Base-by-base conservation (phyloP, 768 basidiomycete species). In the Postia placenta region DNA sequence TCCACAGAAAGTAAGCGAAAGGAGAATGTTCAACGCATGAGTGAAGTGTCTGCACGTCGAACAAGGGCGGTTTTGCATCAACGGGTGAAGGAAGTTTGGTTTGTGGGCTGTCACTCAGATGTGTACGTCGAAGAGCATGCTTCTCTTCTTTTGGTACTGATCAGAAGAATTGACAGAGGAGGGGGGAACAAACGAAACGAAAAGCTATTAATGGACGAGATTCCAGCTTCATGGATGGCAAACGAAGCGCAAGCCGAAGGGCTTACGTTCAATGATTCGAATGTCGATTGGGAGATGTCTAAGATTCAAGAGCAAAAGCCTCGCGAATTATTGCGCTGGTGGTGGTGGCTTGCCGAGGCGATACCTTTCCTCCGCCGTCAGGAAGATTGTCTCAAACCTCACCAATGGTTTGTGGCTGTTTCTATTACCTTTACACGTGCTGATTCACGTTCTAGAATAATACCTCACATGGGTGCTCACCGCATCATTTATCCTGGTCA, bases 81-180 rank as follows among this genome's bases (percentile, higher is more conserved):
- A n/a, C 39, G 48, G 19, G 27, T 42, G 7, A 54, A 50, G 23
- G 48, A 53, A 35, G 37, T 40, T 35, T 33, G 48, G 47, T 60
- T 36, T 22, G 47, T 27, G 23, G 49, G 51, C 14, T 5, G 30
- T 6, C 42, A 52, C 41, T 52, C 51, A 2, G 51, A 52, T 28
- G 47, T 52, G 51, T 52, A 35, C 23, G 47, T 23, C 44, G 26
- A 15, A 3, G 17, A 14, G n/a, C 19, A 5, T 4, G 19, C 22
- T 17, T 15, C 4, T 23, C 17, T 3, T 12, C n/a, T 22, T 11
- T 45, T 24, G 9, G 12, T 23, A 23, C 26, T 3, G 24, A 5
- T 9, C 4, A n/a, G n/a, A n/a, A n/a, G 3, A 6, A 24, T 26
- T 30, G 5, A 48, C 12, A 38, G 47, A 5, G 47, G 47, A 17